Conservation (phyloP, 768 basidiomycete species). For the Leccinum variicolor region DNA sequence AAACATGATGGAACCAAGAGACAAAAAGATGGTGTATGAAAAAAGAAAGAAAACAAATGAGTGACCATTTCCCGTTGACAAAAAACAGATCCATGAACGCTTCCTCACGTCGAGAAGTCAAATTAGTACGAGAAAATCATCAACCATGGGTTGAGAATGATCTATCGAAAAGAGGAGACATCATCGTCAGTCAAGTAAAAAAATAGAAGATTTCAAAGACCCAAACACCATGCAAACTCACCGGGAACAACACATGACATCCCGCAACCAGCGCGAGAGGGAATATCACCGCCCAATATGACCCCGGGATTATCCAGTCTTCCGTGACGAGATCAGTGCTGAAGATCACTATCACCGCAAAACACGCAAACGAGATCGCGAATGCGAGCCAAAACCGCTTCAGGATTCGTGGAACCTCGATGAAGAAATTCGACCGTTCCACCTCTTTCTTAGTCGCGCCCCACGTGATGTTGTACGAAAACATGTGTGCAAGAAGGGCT, state of each 20-base stretch:
- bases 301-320: slow-evolving; percentile 60
- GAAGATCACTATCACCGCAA: slow-evolving; percentile 57
- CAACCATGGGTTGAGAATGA: slow-evolving; percentile 85
- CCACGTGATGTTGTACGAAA: slow-evolving; percentile 61
- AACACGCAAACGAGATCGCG: slow-evolving; percentile 46
- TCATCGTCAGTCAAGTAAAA: neutral
- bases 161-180: slow-evolving; percentile 34
- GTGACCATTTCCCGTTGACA: neutral
- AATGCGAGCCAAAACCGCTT: slow-evolving; percentile 74
- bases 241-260: slow-evolving; percentile 73
- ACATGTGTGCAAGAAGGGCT: slow-evolving; percentile 55
- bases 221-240: slow-evolving; percentile 34
- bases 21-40: neutral
- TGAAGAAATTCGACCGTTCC: slow-evolving; percentile 86
- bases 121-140: slow-evolving; percentile 71
- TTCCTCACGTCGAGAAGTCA: neutral
- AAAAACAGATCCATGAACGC: neutral
- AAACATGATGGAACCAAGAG: neutral
- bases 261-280: slow-evolving; percentile 68
- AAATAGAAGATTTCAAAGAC: neutral
- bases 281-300: slow-evolving; percentile 72
- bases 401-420: slow-evolving; percentile 81
- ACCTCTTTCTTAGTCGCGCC: slow-evolving; percentile 76
- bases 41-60: neutral
- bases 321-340: slow-evolving; percentile 47